A percentile compares a stretch with the other conserved stretches of the same genome.
Conservation (phyloP, 1,284 basidiomycete species). For the Microbotryum scabiosae region DNA sequence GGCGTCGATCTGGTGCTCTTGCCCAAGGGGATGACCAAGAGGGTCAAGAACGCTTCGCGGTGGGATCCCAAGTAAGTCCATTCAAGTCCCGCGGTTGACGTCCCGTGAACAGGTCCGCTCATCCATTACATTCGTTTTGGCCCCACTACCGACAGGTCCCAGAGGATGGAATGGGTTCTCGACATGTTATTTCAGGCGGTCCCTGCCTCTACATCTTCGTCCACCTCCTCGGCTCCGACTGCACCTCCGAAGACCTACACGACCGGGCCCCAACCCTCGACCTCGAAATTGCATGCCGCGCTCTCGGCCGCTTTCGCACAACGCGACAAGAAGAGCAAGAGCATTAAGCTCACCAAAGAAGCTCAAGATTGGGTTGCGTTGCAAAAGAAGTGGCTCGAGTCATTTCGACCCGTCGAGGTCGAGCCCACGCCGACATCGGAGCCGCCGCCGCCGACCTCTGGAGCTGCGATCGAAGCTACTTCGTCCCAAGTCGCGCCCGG, state of each 20-base stretch:
- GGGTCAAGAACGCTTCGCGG: constrained; percentile 18
- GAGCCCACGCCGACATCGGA: too few relatives aligned
- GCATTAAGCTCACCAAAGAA: constrained; percentile 14
- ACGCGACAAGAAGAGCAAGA: constrained; percentile 25
- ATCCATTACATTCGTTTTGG: background rate
- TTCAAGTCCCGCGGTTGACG: background rate
- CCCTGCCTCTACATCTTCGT: background rate
- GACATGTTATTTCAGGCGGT: constrained; percentile 21
- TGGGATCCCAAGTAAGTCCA: constrained; percentile 27
- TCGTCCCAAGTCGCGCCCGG: too few relatives aligned
- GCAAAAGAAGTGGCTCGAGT: constrained; percentile 15
- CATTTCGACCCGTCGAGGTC: background rate
- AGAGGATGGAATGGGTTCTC: constrained; percentile 23
- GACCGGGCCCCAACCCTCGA: constrained; percentile 10
- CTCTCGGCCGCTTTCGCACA: constrained; percentile 2
- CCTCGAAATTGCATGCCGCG: background rate
- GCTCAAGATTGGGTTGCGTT: constrained; percentile 4
- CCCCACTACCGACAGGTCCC: background rate
- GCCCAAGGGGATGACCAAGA: constrained; percentile 28
- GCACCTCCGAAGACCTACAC: background rate
- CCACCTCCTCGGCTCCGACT: background rate
- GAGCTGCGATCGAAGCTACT: too few relatives aligned
- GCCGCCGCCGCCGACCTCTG: too few relatives aligned
- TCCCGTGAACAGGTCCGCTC: background rate
- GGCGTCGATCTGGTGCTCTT: constrained; percentile 24